Evolutionary conservation across 1,139 yeast genomes (phyloP).

Genomic region (Hemisphaericaspora xylanilytica): DNA sequence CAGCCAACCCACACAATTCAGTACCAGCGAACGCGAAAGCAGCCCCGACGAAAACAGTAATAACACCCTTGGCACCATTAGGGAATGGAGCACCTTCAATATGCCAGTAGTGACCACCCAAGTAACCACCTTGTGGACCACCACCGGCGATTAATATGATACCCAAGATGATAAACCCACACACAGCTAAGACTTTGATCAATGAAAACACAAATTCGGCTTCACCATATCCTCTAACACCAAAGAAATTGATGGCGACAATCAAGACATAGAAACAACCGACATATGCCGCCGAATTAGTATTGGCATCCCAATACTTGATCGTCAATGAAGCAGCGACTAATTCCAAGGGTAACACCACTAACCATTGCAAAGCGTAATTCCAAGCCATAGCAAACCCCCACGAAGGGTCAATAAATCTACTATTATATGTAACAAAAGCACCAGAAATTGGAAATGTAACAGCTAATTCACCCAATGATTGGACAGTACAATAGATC

Average conservation of each 20-base stretch:
- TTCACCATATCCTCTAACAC: slow-evolving; percentile 70
- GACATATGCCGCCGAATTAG: slow-evolving; percentile 69
- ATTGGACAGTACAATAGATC: slow-evolving; percentile 66
- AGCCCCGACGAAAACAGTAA: slow-evolving; percentile 44
- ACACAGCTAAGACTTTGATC: slow-evolving; percentile 60
- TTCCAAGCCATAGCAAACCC: slow-evolving; percentile 81
- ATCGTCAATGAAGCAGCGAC: slow-evolving; percentile 74
- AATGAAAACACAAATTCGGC: slow-evolving; percentile 63
- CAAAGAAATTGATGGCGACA: slow-evolving; percentile 55
- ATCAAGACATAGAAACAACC: slow-evolving; percentile 59
- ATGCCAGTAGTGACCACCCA: slow-evolving; percentile 60
- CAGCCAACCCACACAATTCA: slow-evolving; percentile 47
- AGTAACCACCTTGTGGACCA: slow-evolving; percentile 44
- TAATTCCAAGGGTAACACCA: slow-evolving; percentile 68
- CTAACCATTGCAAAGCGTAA: slow-evolving; percentile 70
- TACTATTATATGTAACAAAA: slow-evolving; percentile 63
- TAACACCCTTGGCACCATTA: slow-evolving; percentile 58
- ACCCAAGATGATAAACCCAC: slow-evolving; percentile 71
- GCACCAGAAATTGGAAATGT: slow-evolving; percentile 76
- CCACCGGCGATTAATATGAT: slow-evolving; percentile 71
- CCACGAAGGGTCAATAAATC: slow-evolving; percentile 70
- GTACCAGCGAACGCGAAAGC: slow-evolving; percentile 50
- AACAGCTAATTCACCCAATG: slow-evolving; percentile 70
- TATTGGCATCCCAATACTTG: slow-evolving; percentile 57
- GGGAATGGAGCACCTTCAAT: slow-evolving; percentile 63